phyloP scores from a whole-genome alignment of 495 filamentous ascomycete species.

The Eremomyces bilateralis region DNA sequence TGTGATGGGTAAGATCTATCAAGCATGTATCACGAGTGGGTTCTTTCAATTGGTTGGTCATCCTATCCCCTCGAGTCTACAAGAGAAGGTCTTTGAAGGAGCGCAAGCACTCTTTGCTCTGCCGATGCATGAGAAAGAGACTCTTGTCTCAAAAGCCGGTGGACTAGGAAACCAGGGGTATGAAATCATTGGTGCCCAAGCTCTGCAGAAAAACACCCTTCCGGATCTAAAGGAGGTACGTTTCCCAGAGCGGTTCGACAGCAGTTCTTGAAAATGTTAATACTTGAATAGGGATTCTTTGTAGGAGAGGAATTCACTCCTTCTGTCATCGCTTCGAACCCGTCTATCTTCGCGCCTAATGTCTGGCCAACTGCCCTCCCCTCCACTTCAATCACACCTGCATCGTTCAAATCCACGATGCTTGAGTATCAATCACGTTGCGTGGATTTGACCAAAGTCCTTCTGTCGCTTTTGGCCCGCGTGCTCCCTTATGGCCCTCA shows the following conservation, averaged over 20 bases:
- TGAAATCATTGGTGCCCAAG: neutral
- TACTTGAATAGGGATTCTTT: no score
- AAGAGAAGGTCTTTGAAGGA: neutral
- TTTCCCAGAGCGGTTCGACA: no score
- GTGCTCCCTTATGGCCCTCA: conserved; percentile 19
- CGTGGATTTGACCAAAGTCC: no score
- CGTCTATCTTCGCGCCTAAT: neutral
- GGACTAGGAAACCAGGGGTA: neutral
- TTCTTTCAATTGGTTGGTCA: no score
- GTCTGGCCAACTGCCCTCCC: neutral
- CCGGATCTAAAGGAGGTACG: neutral
- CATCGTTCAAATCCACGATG: no score
- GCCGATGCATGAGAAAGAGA: neutral
- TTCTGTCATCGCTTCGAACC: neutral
- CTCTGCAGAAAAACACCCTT: neutral
- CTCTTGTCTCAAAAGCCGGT: neutral
- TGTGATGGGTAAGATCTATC: no score
- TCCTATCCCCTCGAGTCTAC: neutral
- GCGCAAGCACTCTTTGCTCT: neutral
- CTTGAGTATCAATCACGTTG: no score
- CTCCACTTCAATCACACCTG: neutral
- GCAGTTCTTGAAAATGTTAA: no score
- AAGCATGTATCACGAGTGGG: no score
- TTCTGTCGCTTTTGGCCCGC: conserved; percentile 14
- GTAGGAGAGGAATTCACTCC: neutral